Base-by-base conservation (phyloP, 2,329 filamentous ascomycete species). In the Rasamsonia emersonii region DNA sequence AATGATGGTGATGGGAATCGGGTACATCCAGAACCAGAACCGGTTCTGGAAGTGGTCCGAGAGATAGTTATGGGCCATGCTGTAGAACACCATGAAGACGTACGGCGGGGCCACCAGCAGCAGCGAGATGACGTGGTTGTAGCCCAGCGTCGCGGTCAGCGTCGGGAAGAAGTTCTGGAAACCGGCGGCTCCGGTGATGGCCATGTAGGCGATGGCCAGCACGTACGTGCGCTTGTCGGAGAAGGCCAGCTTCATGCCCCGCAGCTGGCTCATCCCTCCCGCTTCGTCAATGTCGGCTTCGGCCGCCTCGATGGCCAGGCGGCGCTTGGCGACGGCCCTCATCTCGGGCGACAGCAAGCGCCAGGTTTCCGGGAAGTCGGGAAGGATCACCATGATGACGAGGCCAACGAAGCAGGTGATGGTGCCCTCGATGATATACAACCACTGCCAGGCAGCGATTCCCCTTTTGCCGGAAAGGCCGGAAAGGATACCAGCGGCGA, bases 151-250 rank as follows among this genome's bases (percentile, higher is more conserved):
- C 42, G 39, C 49, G 20, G 59, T 72, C 41, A 67, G 59, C 0
- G 69, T 66, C 0, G 70, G 70, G 50, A 73, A 73, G 58, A 73
- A 77, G 50, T 73, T 71, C 35, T 73, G 68, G 47, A 73, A 71
- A 2, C 67, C 68, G 3, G 61, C 59, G 7, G 67, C 64, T 5
- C 64, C 66, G 2, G 62, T 68, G 34, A 68, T 66, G 38, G 59
- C 53, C 54, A 68, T 61, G 46, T 69, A 70, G 6, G 62, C 62
- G 18, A 69, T 38, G 10, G 56, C 42, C 7, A 61, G 46, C 4
- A 65, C 48, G 42, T 66, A 70, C 3, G 65, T 68, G 42, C 70
- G 70, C 11, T 62, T 54, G 38, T 73, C 70, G 0, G 51, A 53
- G 40, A 73, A 60, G 9, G 68, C 69, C 14, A 71, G 51, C 40